Evolutionary conservation across 2,329 filamentous ascomycete species (phyloP).

Genomic region (Aspergillus fijiensis): DNA sequence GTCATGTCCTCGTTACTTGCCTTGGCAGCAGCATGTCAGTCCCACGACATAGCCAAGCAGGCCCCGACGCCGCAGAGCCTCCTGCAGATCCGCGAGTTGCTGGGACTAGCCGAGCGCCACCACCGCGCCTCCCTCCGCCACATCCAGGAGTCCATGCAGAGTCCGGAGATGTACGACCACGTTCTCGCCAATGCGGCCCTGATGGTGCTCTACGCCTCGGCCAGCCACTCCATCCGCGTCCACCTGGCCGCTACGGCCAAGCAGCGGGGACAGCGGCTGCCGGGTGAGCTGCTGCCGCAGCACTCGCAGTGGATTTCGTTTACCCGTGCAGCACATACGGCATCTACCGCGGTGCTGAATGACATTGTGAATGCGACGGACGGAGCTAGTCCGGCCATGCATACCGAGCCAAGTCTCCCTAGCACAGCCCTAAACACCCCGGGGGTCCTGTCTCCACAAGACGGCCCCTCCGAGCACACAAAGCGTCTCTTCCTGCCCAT

Average conservation of each 20-base stretch:
- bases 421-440: background rate
- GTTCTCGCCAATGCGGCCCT: constrained; percentile 43
- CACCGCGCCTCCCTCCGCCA: constrained; percentile 41
- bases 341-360: constrained; percentile 34
- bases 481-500: constrained; percentile 20
- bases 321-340: constrained; percentile 38
- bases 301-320: constrained; percentile 42
- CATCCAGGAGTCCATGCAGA: constrained; percentile 36
- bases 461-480: constrained; percentile 19
- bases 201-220: constrained; percentile 46
- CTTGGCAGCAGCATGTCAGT: constrained; percentile 44
- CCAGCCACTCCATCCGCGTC: constrained; percentile 41
- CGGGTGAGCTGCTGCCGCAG: constrained; percentile 31
- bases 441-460: constrained; percentile 11
- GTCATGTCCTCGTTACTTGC: constrained; percentile 48
- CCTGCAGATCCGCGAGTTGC: constrained; percentile 24
- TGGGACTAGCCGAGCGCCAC: constrained; percentile 37
- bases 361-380: constrained; percentile 2
- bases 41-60: constrained; percentile 23
- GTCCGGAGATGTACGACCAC: constrained; percentile 34
- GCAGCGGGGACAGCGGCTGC: constrained; percentile 14
- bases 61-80: constrained; percentile 1
- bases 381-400: background rate
- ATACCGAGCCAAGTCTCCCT: background rate
- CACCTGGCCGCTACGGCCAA: constrained; percentile 29